A percentile compares a stretch with the other conserved stretches of the same genome.
phyloP scores from a whole-genome alignment of 2,329 filamentous ascomycete genomes.

The Diplodia sapinea region DNA sequence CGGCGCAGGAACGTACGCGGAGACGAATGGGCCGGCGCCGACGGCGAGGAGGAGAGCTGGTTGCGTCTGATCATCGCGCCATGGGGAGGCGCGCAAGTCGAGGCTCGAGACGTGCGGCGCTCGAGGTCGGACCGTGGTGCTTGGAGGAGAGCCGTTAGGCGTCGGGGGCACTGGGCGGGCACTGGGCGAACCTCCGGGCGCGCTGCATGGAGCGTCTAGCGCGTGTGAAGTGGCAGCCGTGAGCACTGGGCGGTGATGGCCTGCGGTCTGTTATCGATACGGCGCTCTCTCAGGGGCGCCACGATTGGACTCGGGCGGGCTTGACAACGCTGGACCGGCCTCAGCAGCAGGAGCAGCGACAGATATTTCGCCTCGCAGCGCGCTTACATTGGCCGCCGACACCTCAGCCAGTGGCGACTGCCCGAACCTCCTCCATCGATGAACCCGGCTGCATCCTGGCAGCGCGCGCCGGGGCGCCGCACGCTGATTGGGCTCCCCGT shows the following conservation, averaged over 20 bases:
- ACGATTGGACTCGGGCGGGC: constrained; percentile 18
- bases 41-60: constrained; percentile 58
- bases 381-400: constrained; percentile 19
- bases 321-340: neutral
- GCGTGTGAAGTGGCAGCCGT: constrained; percentile 18
- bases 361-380: constrained; percentile 18
- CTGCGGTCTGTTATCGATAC: constrained; percentile 12
- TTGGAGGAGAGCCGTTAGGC: constrained; percentile 1
- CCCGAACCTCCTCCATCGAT: constrained; percentile 14
- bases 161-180: constrained; percentile 1
- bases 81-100: constrained; percentile 34
- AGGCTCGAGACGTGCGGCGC: constrained; percentile 25
- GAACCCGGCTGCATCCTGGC: neutral
- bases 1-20: constrained; percentile 60
- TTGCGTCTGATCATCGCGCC: constrained; percentile 45
- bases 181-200: constrained; percentile 11
- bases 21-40: constrained; percentile 63
- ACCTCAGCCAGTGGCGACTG: constrained; percentile 25
- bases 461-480: neutral
- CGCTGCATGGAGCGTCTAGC: constrained; percentile 23
- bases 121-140: constrained; percentile 24
- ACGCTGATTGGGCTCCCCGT: neutral
- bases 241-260: constrained; percentile 6
- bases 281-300: constrained; percentile 16
- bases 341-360: constrained; percentile 20